Percentiles rank a stretch among this genome's conserved stretches.
These are phyloP conservation scores for Hymenoscyphus linearis DNA, from an alignment of 2,329 filamentous ascomycete genomes.

Conservation along the genomic window DNA sequence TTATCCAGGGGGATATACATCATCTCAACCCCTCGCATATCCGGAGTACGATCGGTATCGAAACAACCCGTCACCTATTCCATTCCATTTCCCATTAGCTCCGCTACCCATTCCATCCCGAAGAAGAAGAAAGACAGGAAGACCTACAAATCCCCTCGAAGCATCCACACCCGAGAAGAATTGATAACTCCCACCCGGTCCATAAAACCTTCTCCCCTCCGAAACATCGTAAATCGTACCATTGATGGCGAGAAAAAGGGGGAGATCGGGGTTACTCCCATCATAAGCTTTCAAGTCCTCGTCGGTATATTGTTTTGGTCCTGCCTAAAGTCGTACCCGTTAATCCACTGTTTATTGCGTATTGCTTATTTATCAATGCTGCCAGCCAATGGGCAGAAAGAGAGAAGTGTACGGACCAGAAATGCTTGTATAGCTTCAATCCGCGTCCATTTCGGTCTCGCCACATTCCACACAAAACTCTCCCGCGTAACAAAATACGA, in stretches of 20 bases:
- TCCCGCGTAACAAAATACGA: slow-evolving; percentile 31
- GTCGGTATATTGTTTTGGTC: slow-evolving; percentile 67
- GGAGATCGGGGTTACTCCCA: slow-evolving; percentile 67
- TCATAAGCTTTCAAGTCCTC: slow-evolving; percentile 69
- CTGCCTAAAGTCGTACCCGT: too few species aligned
- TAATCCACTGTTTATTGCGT: too few species aligned
- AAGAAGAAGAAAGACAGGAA: slow-evolving; percentile 73
- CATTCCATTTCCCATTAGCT: too few species aligned
- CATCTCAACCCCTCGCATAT: slow-evolving; percentile 80
- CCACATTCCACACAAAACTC: slow-evolving; percentile 26
- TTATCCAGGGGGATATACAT: slow-evolving; percentile 71
- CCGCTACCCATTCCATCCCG: neutral
- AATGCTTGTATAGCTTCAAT: slow-evolving; percentile 20
- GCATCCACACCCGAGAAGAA: slow-evolving; percentile 86
- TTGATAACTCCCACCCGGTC: slow-evolving; percentile 79
- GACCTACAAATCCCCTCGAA: slow-evolving; percentile 64
- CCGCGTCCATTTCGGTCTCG: slow-evolving; percentile 25
- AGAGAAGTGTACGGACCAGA: slow-evolving; percentile 19
- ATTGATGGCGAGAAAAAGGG: slow-evolving; percentile 88
- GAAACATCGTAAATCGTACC: slow-evolving; percentile 81
- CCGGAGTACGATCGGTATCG: slow-evolving; percentile 67
- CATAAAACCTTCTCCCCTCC: slow-evolving; percentile 64
- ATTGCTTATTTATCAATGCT: too few species aligned
- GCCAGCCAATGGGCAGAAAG: neutral
- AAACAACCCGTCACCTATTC: slow-evolving; percentile 42